Evolutionary conservation across 1,284 basidiomycete genomes (phyloP).

Genomic region (Puccinia triticina): DNA sequence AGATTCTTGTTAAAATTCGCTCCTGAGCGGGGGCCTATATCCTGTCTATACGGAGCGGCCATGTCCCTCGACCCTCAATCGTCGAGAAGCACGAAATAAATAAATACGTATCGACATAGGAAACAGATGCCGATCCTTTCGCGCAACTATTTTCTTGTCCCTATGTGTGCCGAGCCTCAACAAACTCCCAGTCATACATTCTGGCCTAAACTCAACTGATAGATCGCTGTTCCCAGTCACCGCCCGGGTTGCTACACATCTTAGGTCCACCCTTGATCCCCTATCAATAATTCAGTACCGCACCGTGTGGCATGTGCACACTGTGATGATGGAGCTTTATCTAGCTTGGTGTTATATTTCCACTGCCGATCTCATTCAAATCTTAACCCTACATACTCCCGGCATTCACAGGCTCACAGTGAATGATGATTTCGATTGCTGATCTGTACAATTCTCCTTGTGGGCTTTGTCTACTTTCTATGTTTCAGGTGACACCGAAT

Average conservation of each 20-base stretch:
- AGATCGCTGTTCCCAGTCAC: background rate
- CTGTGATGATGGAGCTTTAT: background rate
- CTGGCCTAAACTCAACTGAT: background rate
- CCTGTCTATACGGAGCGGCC: background rate
- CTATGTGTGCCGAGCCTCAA: background rate
- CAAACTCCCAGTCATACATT: background rate
- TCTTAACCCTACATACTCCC: background rate
- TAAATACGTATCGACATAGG: too few relatives aligned
- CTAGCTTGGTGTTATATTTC: too few relatives aligned
- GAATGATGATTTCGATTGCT: too few relatives aligned
- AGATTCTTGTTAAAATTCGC: background rate
- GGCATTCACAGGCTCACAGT: background rate
- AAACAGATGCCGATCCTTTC: too few relatives aligned
- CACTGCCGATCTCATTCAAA: slow-evolving; percentile 11
- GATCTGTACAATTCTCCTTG: background rate
- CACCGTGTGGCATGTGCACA: too few relatives aligned
- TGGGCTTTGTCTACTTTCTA: background rate
- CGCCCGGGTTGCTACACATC: background rate
- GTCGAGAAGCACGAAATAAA: too few relatives aligned
- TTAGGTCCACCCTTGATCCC: background rate
- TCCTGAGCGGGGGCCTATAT: background rate
- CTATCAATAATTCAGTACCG: too few relatives aligned
- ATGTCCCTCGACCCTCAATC: background rate
- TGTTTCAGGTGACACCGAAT: background rate
- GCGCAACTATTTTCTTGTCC: too few relatives aligned